These are phyloP conservation scores for Dillenia turbinata DNA, from an alignment of 164 flowering plant species.

Conservation along the genomic window DNA sequence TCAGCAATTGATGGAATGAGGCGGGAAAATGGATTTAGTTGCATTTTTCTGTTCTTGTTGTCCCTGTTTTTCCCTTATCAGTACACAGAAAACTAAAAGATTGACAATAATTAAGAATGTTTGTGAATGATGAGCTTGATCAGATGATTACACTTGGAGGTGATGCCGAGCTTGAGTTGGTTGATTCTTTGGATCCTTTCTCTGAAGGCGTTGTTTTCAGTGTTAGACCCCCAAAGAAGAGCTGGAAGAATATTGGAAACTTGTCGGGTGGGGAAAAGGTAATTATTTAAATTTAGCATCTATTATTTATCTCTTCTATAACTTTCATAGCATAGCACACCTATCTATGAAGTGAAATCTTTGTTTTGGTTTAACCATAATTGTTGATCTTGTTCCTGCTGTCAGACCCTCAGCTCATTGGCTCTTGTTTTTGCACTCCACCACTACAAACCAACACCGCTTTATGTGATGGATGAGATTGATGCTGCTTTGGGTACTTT, in stretches of 20 bases:
- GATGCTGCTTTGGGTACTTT: slow-evolving; percentile 95
- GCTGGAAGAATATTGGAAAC: slow-evolving; percentile 98
- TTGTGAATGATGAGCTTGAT: slow-evolving; percentile 1
- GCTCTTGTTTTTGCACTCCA: slow-evolving; percentile 98
- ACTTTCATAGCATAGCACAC: neutral
- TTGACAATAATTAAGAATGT: too few relatives aligned
- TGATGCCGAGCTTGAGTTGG: slow-evolving; percentile 97
- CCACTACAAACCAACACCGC: slow-evolving; percentile 99
- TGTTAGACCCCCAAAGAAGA: slow-evolving; percentile 98
- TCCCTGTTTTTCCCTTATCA: too few relatives aligned
- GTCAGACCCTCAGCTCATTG: slow-evolving; percentile 96
- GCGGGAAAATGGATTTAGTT: too few relatives aligned
- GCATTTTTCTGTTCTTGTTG: too few relatives aligned
- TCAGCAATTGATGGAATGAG: too few relatives aligned
- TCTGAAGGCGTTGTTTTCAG: slow-evolving; percentile 99
- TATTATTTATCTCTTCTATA: too few relatives aligned
- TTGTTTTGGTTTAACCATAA: neutral
- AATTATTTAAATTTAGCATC: neutral
- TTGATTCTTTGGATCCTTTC: slow-evolving; percentile 97
- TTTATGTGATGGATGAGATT: slow-evolving; percentile 99
- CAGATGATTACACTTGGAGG: slow-evolving; percentile 99
- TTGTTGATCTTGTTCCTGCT: slow-evolving; percentile 5
- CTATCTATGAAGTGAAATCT: neutral
- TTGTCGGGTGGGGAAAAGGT: slow-evolving; percentile 99
- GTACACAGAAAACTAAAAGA: too few relatives aligned